Evolutionary conservation across 2,329 filamentous ascomycete species (phyloP).

Genomic region (Didymella lethalis): DNA sequence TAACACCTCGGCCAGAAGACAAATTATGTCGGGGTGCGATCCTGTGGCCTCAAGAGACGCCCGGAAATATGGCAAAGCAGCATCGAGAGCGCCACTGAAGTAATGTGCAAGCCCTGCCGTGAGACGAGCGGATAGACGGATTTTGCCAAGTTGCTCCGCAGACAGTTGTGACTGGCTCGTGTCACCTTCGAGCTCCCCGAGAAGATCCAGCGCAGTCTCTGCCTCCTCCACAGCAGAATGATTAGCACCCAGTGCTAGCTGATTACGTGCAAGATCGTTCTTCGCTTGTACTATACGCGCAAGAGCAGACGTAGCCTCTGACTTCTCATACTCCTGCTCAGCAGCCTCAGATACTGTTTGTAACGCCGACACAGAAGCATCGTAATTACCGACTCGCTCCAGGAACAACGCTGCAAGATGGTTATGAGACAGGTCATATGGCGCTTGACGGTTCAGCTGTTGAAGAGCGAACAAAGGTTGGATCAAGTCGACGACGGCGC

Average conservation of each 20-base stretch:
- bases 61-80: constrained; percentile 81
- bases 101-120: constrained; percentile 86
- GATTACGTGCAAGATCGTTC: constrained; percentile 83
- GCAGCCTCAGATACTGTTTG: constrained; percentile 71
- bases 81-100: constrained; percentile 69
- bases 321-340: constrained; percentile 83
- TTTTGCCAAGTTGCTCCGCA: constrained; percentile 69
- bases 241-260: constrained; percentile 73
- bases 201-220: constrained; percentile 80
- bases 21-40: constrained; percentile 82
- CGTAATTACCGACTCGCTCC: constrained; percentile 77
- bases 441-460: constrained; percentile 76
- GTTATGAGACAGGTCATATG: constrained; percentile 73
- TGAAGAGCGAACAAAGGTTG: constrained; percentile 88
- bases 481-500: constrained; percentile 70
- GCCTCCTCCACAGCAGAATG: constrained; percentile 78
- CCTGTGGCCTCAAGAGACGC: constrained; percentile 78
- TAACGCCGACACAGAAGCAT: constrained; percentile 69
- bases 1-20: constrained; percentile 86
- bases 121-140: constrained; percentile 83
- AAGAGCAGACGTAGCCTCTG: constrained; percentile 77
- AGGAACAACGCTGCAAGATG: constrained; percentile 83
- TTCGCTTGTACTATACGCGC: constrained; percentile 82
- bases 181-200: constrained; percentile 68
- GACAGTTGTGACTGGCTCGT: constrained; percentile 62